Percentiles rank a stretch among this genome's conserved stretches.
Evolutionary conservation across 1,284 basidiomycete genomes (phyloP).

Genomic region (Phylloboletellus chloephorus): DNA sequence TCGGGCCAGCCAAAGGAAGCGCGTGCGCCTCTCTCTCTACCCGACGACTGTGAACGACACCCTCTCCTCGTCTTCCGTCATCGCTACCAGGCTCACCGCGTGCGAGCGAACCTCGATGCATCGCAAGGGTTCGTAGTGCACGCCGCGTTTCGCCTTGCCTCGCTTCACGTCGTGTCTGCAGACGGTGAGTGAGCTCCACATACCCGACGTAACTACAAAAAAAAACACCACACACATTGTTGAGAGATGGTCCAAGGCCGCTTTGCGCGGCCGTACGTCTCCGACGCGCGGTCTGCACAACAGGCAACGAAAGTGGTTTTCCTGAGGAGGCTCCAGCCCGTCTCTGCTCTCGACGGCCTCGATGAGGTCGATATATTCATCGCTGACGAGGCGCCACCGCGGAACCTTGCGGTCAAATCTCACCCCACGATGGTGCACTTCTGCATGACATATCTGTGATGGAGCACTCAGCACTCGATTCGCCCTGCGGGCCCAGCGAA

Average conservation of each 20-base stretch:
- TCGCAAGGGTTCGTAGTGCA: not conserved
- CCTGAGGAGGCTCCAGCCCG: not conserved
- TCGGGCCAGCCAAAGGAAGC: too few relatives aligned
- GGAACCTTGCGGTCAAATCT: too few relatives aligned
- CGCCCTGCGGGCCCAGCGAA: not conserved
- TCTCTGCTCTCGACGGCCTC: not conserved
- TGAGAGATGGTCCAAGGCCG: too few relatives aligned
- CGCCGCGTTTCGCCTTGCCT: not conserved
- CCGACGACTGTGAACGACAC: not conserved
- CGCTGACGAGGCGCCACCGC: constrained; percentile 8
- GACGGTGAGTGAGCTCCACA: too few relatives aligned
- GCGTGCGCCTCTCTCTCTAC: too few relatives aligned
- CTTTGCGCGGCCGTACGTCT: too few relatives aligned
- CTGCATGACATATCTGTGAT: constrained; percentile 8
- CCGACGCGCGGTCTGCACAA: constrained; percentile 9
- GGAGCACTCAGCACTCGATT: not conserved
- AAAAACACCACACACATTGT: too few relatives aligned
- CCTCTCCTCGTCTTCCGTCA: not conserved
- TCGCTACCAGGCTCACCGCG: not conserved
- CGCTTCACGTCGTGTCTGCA: not conserved
- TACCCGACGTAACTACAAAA: too few relatives aligned
- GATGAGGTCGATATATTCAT: constrained; percentile 3
- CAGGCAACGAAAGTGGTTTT: constrained; percentile 1
- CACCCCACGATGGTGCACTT: not conserved
- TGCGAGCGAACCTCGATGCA: not conserved